Percentiles rank a stretch among this genome's conserved stretches.
phyloP scores from a whole-genome alignment of 768 basidiomycete genomes.

The Crepidotus variabilis region DNA sequence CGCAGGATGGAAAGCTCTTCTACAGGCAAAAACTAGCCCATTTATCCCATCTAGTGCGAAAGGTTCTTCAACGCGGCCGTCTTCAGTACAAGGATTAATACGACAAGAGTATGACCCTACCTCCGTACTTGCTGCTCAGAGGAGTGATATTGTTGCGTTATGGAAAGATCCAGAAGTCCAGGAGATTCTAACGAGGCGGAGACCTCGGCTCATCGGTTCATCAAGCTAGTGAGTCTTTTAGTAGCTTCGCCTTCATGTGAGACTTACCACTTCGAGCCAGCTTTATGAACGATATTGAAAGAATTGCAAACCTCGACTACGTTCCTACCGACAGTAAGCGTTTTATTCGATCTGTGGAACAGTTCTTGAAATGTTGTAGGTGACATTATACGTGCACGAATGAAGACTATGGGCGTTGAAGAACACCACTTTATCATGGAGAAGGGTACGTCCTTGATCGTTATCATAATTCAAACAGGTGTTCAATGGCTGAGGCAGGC shows the following conservation, averaged over 20 bases:
- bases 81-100: conserved; percentile 17
- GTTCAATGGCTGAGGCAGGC: conserved; percentile 14
- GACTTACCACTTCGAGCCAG: conserved; percentile 26
- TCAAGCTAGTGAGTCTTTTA: conserved; percentile 62
- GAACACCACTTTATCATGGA: conserved; percentile 66
- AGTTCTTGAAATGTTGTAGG: too few relatives aligned
- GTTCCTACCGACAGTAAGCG: conserved; percentile 59
- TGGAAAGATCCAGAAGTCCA: conserved; percentile 59
- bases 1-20: conserved; percentile 52
- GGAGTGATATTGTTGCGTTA: conserved; percentile 55
- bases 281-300: conserved; percentile 66
- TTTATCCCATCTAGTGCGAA: conserved; percentile 12
- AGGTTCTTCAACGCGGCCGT: background rate
- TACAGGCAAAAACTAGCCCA: conserved; percentile 18
- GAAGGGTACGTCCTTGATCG: conserved; percentile 30
- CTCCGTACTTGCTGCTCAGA: conserved; percentile 45
- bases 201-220: conserved; percentile 52
- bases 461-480: background rate
- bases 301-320: conserved; percentile 54
- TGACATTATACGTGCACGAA: conserved; percentile 72
- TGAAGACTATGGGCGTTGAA: conserved; percentile 71
- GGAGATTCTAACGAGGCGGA: conserved; percentile 44
- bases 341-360: conserved; percentile 1
- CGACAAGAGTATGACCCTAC: conserved; percentile 42
- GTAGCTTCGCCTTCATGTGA: background rate